Percentiles rank a stretch among this genome's conserved stretches.
Conservation (phyloP, 2,329 filamentous ascomycete species). For the Talaromyces islandicus region DNA sequence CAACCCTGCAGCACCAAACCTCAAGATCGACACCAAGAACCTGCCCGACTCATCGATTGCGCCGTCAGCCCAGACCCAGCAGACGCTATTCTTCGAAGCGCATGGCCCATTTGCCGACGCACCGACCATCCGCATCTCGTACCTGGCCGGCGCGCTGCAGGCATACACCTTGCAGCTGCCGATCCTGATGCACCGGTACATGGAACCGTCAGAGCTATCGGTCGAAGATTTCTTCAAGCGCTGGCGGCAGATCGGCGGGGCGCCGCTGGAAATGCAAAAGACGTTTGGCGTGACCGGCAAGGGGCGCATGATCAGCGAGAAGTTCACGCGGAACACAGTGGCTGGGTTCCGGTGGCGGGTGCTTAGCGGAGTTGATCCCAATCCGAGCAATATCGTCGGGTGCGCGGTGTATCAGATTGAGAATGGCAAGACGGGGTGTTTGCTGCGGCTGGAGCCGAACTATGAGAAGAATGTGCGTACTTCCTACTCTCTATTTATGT, state of each 20-base stretch:
- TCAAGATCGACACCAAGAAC: slow-evolving; percentile 83
- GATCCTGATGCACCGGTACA: slow-evolving; percentile 87
- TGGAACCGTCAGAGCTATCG: slow-evolving; percentile 81
- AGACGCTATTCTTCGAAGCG: slow-evolving; percentile 91
- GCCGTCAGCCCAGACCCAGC: slow-evolving; percentile 73
- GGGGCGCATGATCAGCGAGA: slow-evolving; percentile 60
- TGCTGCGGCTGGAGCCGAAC: slow-evolving; percentile 92
- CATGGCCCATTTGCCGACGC: slow-evolving; percentile 73
- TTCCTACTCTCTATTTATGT: not conserved
- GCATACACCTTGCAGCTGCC: slow-evolving; percentile 87
- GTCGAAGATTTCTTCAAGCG: slow-evolving; percentile 97
- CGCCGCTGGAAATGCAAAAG: slow-evolving; percentile 77
- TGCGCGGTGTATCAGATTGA: slow-evolving; percentile 71
- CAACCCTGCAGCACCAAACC: slow-evolving; percentile 55
- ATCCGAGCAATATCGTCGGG: slow-evolving; percentile 88
- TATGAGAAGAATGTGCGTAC: slow-evolving; percentile 75
- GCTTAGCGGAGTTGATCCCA: slow-evolving; percentile 80
- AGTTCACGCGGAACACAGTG: slow-evolving; percentile 66
- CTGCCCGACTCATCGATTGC: slow-evolving; percentile 76
- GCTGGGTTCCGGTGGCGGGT: slow-evolving; percentile 87
- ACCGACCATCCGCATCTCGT: slow-evolving; percentile 89
- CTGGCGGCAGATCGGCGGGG: slow-evolving; percentile 96
- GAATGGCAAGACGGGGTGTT: slow-evolving; percentile 86
- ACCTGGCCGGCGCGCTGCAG: slow-evolving; percentile 88
- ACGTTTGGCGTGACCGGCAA: slow-evolving; percentile 67